A percentile compares a stretch with the other conserved stretches of the same genome.
These are phyloP conservation scores for Pestalotiopsis sp. DNA, from an alignment of 2,329 filamentous ascomycete genomes.

Conservation along the genomic window DNA sequence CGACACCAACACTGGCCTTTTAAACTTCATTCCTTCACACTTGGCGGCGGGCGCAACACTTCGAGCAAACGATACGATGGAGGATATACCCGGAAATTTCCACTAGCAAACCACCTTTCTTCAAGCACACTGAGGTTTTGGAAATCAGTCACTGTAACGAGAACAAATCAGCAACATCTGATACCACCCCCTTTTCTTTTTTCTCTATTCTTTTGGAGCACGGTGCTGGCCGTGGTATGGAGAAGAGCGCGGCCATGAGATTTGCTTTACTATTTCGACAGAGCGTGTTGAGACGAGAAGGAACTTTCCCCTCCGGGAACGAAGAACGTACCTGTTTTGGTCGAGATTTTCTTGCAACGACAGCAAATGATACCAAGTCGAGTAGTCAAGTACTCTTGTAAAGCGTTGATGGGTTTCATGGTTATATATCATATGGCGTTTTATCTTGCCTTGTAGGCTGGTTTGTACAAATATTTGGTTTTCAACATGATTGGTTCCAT, in stretches of 20 bases:
- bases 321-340: not conserved
- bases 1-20: not conserved
- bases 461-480: not conserved
- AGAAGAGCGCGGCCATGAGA: not conserved
- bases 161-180: too few relatives aligned
- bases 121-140: not conserved
- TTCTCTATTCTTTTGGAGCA: not conserved
- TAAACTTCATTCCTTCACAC: not conserved
- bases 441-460: not conserved
- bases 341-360: not conserved
- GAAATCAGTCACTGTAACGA: too few relatives aligned
- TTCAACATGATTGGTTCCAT: too few relatives aligned
- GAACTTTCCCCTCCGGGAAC: not conserved
- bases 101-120: not conserved
- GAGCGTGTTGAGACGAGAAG: not conserved
- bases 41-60: not conserved
- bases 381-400: conserved; percentile 10
- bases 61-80: not conserved
- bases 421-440: not conserved
- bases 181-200: not conserved
- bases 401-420: not conserved
- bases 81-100: not conserved
- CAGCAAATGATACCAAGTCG: conserved; percentile 11
- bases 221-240: not conserved
- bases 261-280: too few relatives aligned